Evolutionary conservation across 306 rosid genomes (phyloP).

Genomic region (Neltuma alba): DNA sequence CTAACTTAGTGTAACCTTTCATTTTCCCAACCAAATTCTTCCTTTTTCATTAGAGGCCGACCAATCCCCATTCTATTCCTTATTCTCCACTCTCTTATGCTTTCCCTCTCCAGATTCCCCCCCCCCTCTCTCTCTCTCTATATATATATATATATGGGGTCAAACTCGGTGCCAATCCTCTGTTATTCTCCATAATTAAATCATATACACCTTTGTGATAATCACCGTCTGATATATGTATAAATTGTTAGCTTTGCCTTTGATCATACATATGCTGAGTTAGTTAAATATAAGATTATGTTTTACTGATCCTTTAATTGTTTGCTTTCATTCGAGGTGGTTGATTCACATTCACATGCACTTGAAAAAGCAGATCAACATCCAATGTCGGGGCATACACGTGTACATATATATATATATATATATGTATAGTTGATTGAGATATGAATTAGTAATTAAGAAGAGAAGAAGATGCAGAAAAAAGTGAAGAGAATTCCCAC

Average conservation of each 20-base stretch:
- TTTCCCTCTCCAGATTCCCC: background rate
- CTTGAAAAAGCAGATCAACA: constrained; percentile 6
- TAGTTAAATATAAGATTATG: too few relatives aligned
- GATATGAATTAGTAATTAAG: too few relatives aligned
- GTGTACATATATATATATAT: too few relatives aligned
- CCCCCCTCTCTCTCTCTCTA: constrained; percentile 11
- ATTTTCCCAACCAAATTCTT: constrained; percentile 36
- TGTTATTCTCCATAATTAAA: background rate
- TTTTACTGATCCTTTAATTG: background rate
- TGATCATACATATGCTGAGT: too few relatives aligned
- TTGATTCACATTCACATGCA: background rate
- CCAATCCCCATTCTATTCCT: constrained; percentile 90
- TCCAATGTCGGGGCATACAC: too few relatives aligned
- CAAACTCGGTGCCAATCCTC: constrained; percentile 22
- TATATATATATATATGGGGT: constrained; percentile 28
- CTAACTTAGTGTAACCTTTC: constrained; percentile 41
- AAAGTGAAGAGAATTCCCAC: too few relatives aligned
- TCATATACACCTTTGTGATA: background rate
- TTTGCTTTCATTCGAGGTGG: background rate
- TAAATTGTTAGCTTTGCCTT: too few relatives aligned
- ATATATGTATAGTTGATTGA: too few relatives aligned
- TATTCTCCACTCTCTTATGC: constrained; percentile 56
- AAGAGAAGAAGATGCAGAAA: too few relatives aligned
- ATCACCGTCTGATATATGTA: constrained; percentile 18
- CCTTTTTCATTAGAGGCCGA: constrained; percentile 79